Evolutionary conservation across 805 yeast species (phyloP).

Genomic region (Candida piceae): DNA sequence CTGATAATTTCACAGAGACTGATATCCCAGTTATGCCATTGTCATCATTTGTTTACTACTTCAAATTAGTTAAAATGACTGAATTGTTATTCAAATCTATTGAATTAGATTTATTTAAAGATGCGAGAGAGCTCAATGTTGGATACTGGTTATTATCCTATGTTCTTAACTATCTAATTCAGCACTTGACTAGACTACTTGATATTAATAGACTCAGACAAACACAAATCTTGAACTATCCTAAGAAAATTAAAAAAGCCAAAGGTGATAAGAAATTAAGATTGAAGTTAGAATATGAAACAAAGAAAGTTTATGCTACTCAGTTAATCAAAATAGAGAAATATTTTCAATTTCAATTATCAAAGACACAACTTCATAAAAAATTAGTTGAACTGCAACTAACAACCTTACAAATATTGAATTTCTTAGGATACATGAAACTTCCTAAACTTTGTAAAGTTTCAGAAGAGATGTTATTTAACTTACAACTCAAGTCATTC

Average conservation of each 20-base stretch:
- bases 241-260: conserved; percentile 23
- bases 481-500: conserved; percentile 72
- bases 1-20: conserved; percentile 31
- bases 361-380: conserved; percentile 11
- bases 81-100: conserved; percentile 71
- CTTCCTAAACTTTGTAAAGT: conserved; percentile 27
- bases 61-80: conserved; percentile 66
- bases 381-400: conserved; percentile 18
- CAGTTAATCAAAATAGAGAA: conserved; percentile 10
- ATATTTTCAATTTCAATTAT: conserved; percentile 11
- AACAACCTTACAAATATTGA: conserved; percentile 21
- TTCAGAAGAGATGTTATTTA: conserved; percentile 36
- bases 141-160: conserved; percentile 66
- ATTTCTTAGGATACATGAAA: conserved; percentile 19
- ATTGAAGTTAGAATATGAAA: conserved; percentile 21
- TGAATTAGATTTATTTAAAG: conserved; percentile 66
- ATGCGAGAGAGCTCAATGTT: conserved; percentile 55
- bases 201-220: conserved; percentile 18
- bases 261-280: conserved; percentile 23
- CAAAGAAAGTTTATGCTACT: conserved; percentile 7
- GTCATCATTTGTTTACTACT: conserved; percentile 62
- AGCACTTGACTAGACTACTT: conserved; percentile 18
- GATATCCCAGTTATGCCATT: conserved; percentile 51
- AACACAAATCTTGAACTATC: conserved; percentile 13
- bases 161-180: conserved; percentile 16